Evolutionary conservation across 2,329 filamentous ascomycete genomes (phyloP), one percentile per base, ranked within the genome.

Genomic region (Drechslerella coelobrocha): DNA sequence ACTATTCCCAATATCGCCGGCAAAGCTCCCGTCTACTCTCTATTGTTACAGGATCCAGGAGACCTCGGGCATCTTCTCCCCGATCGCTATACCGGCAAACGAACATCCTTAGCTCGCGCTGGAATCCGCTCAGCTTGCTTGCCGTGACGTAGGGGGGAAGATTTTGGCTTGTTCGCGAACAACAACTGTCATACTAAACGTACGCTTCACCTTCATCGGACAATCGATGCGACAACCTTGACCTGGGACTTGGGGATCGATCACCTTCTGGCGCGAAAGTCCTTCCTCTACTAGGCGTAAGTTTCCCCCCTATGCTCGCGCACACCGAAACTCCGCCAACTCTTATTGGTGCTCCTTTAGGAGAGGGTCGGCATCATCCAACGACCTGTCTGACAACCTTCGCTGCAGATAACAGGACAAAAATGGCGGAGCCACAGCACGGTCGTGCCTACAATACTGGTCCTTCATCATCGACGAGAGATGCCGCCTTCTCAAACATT

Each of bases 401-500:
- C 41, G 17, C 41, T 19, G 14, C 19, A 6, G 4, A n/a, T 51
- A 51, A 23, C 29, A 71, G 53, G 59, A 54, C 50, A 53, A 71
- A 69, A 48, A 80, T 80, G 87, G 86, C 87, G 78, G 86, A 88
- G 78, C 85, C 88, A 74, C 86, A 87, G 77, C 84, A 86, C 78
- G 84, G 85, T 76, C 83, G 86, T 78, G 83, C 77, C 74, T 73
- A 78, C 77, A 57, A 78, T 76, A 73, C 74, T 74, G 80, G 83
- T 66, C 78, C 80, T 23, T 77, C 81, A 60, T 81, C 82, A 77
- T 83, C 83, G 77, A 90, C 94, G 81, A 89, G 94, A 81, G 92
- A 99, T 85, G 91, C 91, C 75, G 94, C 93, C 74, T 99, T 95
- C 80, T 91, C 90, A 74, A 93, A 93, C 81, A 97, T 97, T 78